These are phyloP conservation scores for Phanerochaete sordida DNA, from an alignment of 768 basidiomycete species.

Conservation along the genomic window DNA sequence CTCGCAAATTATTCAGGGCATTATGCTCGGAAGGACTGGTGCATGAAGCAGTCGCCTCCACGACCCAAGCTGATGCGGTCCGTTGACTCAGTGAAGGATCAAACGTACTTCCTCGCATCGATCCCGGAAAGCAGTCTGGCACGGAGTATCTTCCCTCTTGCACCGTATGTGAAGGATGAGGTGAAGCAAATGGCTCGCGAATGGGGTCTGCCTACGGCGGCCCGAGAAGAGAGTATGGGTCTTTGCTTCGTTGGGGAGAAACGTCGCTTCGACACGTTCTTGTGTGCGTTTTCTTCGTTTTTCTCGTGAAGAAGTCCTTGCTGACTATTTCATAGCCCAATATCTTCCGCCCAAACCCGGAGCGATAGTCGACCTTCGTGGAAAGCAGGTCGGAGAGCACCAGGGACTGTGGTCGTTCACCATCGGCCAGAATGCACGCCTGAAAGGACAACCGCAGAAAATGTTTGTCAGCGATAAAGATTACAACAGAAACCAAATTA, in stretches of 20 bases:
- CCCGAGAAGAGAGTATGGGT: slow-evolving; percentile 85
- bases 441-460: slow-evolving; percentile 56
- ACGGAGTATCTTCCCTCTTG: slow-evolving; percentile 79
- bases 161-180: slow-evolving; percentile 57
- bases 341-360: slow-evolving; percentile 75
- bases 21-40: slow-evolving; percentile 73
- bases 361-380: slow-evolving; percentile 56
- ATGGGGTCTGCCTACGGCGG: slow-evolving; percentile 65
- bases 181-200: slow-evolving; percentile 70
- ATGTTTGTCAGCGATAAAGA: slow-evolving; percentile 80
- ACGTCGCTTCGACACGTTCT: slow-evolving; percentile 64
- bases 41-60: slow-evolving; percentile 7
- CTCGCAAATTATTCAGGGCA: no score
- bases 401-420: slow-evolving; percentile 82
- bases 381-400: slow-evolving; percentile 57
- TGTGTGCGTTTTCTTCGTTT: slow-evolving; percentile 44
- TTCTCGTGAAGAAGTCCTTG: not conserved
- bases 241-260: slow-evolving; percentile 92
- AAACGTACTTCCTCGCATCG: slow-evolving; percentile 87
- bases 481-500: slow-evolving; percentile 54
- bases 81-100: slow-evolving; percentile 72
- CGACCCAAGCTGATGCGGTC: slow-evolving; percentile 39
- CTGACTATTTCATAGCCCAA: slow-evolving; percentile 47
- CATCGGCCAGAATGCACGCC: slow-evolving; percentile 73
- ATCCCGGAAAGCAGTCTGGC: slow-evolving; percentile 63